Evolutionary conservation across 306 rosid genomes (phyloP).

Genomic region (Inga leiocalycina): DNA sequence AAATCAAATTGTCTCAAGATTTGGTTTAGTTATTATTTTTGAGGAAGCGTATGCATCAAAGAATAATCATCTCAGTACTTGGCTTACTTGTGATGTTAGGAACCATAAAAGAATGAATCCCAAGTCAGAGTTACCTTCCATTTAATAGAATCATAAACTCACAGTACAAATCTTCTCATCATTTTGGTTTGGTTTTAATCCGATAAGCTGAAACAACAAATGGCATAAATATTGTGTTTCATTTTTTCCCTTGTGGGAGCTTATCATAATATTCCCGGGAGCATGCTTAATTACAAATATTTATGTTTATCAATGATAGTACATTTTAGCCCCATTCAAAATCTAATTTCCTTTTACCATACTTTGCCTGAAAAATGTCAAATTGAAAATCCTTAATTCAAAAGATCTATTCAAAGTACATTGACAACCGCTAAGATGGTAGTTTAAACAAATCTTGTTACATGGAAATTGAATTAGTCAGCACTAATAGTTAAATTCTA

Average conservation of each 20-base stretch:
- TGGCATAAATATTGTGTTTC: background rate
- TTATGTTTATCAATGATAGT: background rate
- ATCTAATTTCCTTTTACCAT: background rate
- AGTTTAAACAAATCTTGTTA: background rate
- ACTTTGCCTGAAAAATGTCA: background rate
- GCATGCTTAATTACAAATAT: background rate
- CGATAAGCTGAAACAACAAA: background rate
- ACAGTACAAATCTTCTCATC: background rate
- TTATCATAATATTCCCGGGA: background rate
- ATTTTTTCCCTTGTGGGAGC: background rate
- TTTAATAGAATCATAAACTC: background rate
- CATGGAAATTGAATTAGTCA: background rate
- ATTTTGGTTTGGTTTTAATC: background rate
- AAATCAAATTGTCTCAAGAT: background rate
- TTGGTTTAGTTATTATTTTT: background rate
- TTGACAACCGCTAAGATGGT: background rate
- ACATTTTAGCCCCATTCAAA: background rate
- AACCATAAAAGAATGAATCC: background rate
- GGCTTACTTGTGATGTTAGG: background rate
- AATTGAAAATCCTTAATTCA: too few species aligned
- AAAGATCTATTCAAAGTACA: background rate
- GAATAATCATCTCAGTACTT: background rate
- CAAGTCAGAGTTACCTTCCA: background rate
- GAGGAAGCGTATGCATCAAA: background rate
- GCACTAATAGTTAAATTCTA: background rate